A percentile compares a stretch with the other conserved stretches of the same genome.
Conservation (phyloP, 352 stramenopile genomes). For the Globisporangium okanoganense region DNA sequence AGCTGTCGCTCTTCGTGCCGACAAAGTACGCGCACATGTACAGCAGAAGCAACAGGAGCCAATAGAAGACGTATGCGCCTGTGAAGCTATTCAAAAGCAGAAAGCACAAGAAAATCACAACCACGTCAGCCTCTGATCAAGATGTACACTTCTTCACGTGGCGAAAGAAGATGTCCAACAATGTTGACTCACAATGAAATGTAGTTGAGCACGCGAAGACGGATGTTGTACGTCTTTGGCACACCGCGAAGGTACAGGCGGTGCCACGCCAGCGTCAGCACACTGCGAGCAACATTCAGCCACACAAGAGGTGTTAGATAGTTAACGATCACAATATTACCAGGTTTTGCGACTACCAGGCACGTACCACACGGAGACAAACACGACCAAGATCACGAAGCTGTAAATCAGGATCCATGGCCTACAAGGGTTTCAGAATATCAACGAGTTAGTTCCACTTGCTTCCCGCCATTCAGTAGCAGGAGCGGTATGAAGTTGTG, state of each 20-base stretch:
- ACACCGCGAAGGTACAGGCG: conserved; percentile 80
- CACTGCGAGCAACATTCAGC: conserved; percentile 23
- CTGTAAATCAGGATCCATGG: conserved; percentile 87
- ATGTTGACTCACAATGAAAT: conserved; percentile 70
- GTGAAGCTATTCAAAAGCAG: conserved; percentile 50
- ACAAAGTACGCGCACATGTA: conserved; percentile 92
- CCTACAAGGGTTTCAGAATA: conserved; percentile 17
- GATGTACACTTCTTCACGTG: too few relatives aligned
- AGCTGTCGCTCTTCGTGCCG: conserved; percentile 59
- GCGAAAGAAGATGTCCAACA: background rate
- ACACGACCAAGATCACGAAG: conserved; percentile 81
- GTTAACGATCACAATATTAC: background rate
- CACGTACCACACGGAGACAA: conserved; percentile 75
- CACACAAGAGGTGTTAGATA: background rate
- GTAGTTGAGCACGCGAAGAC: conserved; percentile 87
- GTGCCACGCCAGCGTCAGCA: conserved; percentile 80
- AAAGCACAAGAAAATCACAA: background rate
- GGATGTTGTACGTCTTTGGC: conserved; percentile 88
- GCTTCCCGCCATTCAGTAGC: background rate
- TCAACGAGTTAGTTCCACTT: background rate
- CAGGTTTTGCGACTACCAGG: background rate
- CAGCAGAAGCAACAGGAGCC: conserved; percentile 77
- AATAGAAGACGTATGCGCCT: conserved; percentile 87
- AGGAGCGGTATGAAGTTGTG: background rate
- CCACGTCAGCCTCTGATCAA: background rate